A percentile compares a stretch with the other conserved stretches of the same genome.
Conservation (phyloP, 345 rosid species). For the Eutrema japonicum region DNA sequence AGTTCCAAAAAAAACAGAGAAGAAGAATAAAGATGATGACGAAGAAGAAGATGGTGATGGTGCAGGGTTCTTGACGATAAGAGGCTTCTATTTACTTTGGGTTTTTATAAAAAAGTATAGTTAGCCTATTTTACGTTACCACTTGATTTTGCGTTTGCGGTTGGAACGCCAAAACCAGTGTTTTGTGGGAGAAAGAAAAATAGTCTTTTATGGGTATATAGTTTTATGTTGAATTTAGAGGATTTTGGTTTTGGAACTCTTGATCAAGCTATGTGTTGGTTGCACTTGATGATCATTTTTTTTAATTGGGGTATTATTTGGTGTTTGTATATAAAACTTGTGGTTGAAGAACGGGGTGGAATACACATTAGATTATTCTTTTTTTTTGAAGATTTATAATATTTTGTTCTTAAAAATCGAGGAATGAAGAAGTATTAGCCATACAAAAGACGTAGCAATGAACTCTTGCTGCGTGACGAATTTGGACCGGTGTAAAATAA, state of each 20-base stretch:
- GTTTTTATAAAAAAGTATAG: slow-evolving; percentile 41
- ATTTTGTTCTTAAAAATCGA: not conserved
- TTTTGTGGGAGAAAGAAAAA: slow-evolving; percentile 18
- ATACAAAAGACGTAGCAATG: not conserved
- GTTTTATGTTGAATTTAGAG: slow-evolving; percentile 27
- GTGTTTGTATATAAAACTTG: slow-evolving; percentile 31
- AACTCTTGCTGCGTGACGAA: not conserved
- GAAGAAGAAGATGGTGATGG: slow-evolving; percentile 31
- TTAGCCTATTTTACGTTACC: slow-evolving; percentile 38
- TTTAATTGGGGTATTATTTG: slow-evolving; percentile 6
- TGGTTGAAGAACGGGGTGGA: not conserved
- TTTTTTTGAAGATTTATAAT: not conserved
- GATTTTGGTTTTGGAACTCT: slow-evolving; percentile 31
- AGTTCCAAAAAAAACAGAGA: not conserved
- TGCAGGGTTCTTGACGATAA: slow-evolving; percentile 27
- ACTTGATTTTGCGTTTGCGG: slow-evolving; percentile 32
- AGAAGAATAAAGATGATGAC: slow-evolving; percentile 36
- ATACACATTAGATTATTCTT: slow-evolving; percentile 20
- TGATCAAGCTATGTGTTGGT: slow-evolving; percentile 39
- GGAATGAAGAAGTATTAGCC: not conserved
- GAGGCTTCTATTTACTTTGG: slow-evolving; percentile 45
- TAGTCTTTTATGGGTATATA: slow-evolving; percentile 39
- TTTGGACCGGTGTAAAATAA: not conserved
- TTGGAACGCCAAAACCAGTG: slow-evolving; percentile 36
- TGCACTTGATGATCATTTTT: slow-evolving; percentile 35